Percentiles rank a stretch among this genome's conserved stretches.
phyloP scores from a whole-genome alignment of 23 red algal species.

The Gracilaria domingensis region DNA sequence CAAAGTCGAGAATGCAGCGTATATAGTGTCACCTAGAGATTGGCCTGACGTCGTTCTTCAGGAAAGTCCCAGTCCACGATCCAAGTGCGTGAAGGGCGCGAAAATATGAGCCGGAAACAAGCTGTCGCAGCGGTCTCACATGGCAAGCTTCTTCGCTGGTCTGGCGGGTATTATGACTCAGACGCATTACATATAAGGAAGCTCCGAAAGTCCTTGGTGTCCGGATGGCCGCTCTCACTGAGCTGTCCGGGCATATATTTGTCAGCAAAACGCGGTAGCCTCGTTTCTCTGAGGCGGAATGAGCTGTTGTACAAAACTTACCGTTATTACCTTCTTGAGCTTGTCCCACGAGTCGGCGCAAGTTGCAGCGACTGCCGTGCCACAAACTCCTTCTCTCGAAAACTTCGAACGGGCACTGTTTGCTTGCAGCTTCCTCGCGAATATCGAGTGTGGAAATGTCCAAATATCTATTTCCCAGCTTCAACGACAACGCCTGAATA shows the following conservation, averaged over 20 bases:
- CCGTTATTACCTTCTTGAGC: constrained; percentile 66
- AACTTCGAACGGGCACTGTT: constrained; percentile 74
- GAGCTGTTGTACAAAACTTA: neutral
- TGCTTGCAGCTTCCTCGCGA: constrained; percentile 83
- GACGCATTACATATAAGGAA: constrained; percentile 92
- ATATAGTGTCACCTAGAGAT: constrained; percentile 84
- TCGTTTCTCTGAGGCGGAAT: neutral
- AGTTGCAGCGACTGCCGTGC: constrained; percentile 54
- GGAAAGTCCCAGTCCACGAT: constrained; percentile 79
- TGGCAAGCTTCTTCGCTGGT: constrained; percentile 69
- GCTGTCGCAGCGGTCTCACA: constrained; percentile 67
- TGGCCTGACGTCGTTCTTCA: constrained; percentile 11
- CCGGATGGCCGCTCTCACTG: constrained; percentile 38
- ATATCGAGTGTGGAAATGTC: constrained; percentile 74
- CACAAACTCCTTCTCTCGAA: constrained; percentile 71
- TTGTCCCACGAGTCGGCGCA: constrained; percentile 77
- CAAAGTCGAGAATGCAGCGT: constrained; percentile 78
- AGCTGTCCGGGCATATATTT: neutral
- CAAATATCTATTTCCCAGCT: constrained; percentile 73
- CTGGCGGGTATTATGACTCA: constrained; percentile 76
- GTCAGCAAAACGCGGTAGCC: neutral
- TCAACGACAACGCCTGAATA: constrained; percentile 75
- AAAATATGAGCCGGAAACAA: constrained; percentile 82
- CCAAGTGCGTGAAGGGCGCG: constrained; percentile 67
- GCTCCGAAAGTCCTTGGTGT: constrained; percentile 69